Evolutionary conservation across 1,284 basidiomycete species (phyloP).

Genomic region (Microbotryomycetes sp.): DNA sequence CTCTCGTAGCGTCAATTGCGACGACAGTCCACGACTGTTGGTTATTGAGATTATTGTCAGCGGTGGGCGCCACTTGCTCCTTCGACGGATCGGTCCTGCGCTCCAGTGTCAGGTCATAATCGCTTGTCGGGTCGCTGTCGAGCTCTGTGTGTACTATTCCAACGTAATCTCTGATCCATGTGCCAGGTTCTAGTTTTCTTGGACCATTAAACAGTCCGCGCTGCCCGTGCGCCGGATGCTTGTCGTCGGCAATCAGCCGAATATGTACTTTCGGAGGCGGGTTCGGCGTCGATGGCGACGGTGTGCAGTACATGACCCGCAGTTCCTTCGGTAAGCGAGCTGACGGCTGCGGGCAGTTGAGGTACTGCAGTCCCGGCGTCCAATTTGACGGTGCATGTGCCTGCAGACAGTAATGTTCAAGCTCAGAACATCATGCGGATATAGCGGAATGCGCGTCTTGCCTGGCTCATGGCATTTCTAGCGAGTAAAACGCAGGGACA

Average conservation of each 20-base stretch:
- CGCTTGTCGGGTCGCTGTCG: conserved; percentile 51
- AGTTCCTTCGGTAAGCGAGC: background rate
- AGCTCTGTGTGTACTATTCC: conserved; percentile 71
- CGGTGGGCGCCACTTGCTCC: too few relatives aligned
- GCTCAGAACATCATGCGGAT: too few relatives aligned
- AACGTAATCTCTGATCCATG: conserved; percentile 69
- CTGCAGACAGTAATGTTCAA: too few relatives aligned
- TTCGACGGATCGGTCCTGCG: conserved; percentile 17
- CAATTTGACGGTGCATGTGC: too few relatives aligned
- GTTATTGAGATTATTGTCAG: too few relatives aligned
- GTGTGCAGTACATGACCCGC: background rate
- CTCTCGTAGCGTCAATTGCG: conserved; percentile 58
- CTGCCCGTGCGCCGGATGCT: conserved; percentile 80
- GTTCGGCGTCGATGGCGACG: conserved; percentile 4
- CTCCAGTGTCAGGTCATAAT: conserved; percentile 78
- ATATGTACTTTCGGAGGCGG: conserved; percentile 32
- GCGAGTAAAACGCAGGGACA: too few relatives aligned
- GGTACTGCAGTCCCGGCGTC: background rate
- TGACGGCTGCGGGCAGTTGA: background rate
- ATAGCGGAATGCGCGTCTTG: too few relatives aligned
- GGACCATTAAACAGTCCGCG: conserved; percentile 65
- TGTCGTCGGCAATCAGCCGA: conserved; percentile 37
- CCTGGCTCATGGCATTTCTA: too few relatives aligned
- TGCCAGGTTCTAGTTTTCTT: conserved; percentile 55
- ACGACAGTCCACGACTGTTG: conserved; percentile 31